phyloP scores from a whole-genome alignment of 768 basidiomycete species.

The Lactarius evosmus region DNA sequence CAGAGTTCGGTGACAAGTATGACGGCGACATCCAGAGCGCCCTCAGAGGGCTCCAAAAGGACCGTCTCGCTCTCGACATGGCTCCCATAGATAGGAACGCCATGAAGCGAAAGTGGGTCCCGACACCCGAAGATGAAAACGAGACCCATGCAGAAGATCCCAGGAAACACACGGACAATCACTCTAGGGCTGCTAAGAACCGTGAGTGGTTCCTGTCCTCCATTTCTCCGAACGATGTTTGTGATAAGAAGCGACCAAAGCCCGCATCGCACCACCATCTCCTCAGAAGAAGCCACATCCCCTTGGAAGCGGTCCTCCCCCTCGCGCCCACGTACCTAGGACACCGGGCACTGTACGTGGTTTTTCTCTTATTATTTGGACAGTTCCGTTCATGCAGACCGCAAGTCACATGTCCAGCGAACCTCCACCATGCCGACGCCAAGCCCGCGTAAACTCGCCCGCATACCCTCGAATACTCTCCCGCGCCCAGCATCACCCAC shows the following conservation, averaged over 20 bases:
- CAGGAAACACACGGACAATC: conserved; percentile 20
- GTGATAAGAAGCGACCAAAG: conserved; percentile 36
- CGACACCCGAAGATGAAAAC: conserved; percentile 53
- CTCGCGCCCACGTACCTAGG: conserved; percentile 31
- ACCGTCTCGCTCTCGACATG: conserved; percentile 50
- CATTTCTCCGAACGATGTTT: not conserved
- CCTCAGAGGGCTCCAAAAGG: conserved; percentile 63
- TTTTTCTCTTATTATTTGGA: not conserved
- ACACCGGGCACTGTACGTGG: conserved; percentile 35
- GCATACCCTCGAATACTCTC: conserved; percentile 32
- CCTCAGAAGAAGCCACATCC: conserved; percentile 47
- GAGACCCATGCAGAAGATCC: conserved; percentile 39
- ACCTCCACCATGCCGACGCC: conserved; percentile 34
- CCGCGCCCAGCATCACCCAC: conserved; percentile 51
- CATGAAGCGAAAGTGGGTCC: conserved; percentile 76
- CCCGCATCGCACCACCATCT: conserved; percentile 53
- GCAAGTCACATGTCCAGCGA: conserved; percentile 32
- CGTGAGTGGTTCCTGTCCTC: conserved; percentile 16
- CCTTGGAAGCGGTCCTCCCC: conserved; percentile 2
- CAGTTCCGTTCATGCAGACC: conserved; percentile 26
- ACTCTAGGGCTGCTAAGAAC: conserved; percentile 31
- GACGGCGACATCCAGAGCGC: conserved; percentile 72
- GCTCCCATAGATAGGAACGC: conserved; percentile 61
- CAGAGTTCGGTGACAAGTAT: conserved; percentile 76
- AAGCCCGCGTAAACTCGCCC: conserved; percentile 37